Percentiles rank a stretch among this genome's conserved stretches.
Conservation (phyloP, 2,329 filamentous ascomycete genomes). For the Diaporthe ilicicola region DNA sequence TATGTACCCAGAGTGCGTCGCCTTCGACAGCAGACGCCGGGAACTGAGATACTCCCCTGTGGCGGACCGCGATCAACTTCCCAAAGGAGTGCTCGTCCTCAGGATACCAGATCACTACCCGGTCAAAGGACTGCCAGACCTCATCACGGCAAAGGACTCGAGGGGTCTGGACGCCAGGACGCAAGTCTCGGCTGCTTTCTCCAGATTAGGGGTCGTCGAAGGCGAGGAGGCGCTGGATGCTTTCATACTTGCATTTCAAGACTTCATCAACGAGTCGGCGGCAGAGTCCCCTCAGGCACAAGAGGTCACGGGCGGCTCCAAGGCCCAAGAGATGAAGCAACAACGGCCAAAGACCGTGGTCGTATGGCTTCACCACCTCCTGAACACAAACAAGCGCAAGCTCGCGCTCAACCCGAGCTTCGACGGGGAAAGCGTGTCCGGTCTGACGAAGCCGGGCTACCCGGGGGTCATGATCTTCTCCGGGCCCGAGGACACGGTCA, state of each 20-base stretch:
- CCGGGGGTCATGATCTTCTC: conserved; percentile 1
- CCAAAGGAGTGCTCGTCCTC: not conserved
- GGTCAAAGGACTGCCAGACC: not conserved
- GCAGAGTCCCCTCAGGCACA: not conserved
- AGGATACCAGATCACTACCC: conserved; percentile 1
- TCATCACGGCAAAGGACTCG: conserved; percentile 6
- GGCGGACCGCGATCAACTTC: not conserved
- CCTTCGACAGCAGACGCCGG: not conserved
- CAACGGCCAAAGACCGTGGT: not conserved
- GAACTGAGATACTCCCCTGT: not conserved
- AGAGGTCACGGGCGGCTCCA: not conserved
- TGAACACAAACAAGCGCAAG: conserved; percentile 13
- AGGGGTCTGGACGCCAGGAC: not conserved
- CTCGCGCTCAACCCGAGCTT: not conserved
- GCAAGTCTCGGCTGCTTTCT: not conserved
- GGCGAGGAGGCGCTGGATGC: not conserved
- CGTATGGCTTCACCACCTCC: conserved; percentile 11
- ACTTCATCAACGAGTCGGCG: not conserved
- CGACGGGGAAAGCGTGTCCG: not conserved
- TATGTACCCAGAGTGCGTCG: conserved; percentile 1
- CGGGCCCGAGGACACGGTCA: not conserved
- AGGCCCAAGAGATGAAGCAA: not conserved
- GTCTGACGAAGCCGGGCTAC: not conserved
- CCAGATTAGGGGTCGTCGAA: not conserved
- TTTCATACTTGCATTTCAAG: not conserved